Evolutionary conservation across 2,329 filamentous ascomycete genomes (phyloP), one percentile per base, ranked within the genome.

Genomic region (Hawksworthiomyces lignivorus): DNA sequence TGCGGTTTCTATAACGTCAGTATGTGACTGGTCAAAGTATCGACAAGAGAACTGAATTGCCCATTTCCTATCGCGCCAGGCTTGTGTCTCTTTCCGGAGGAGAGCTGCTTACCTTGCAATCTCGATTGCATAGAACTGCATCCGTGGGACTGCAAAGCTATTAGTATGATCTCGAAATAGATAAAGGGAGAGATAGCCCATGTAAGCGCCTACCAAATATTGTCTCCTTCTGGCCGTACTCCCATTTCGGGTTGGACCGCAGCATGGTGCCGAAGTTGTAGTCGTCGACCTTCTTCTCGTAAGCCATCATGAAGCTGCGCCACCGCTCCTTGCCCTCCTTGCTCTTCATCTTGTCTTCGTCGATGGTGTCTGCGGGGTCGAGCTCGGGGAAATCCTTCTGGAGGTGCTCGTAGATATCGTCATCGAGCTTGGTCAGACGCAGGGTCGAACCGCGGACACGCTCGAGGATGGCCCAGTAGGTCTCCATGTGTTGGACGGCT

Each of bases 201-300:
- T 26, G 24, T 26, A 8, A 12, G 8, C 24, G 8, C 24, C 74
- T 54, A 89, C 85, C 88, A 55, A 98, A 97, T 40, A 98, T 95
- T 4, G 88, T 95, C 41, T 83, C 87, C 43, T 94, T 72, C 66
- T 94, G 73, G 40, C 82, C 86, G 61, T 98, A 97, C 63, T 96
- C 90, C 40, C 64, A 78, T 54, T 84, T 86, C 28, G 87, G 75
- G 56, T 76, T 85, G 44, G 77, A 74, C 44, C 92, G 80, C 54
- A 98, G 62, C 75, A 98, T 89, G 26, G 92, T 96, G 43, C 92
- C 92, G 63, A 96, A 98, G 71, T 96, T 98, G 73, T 82, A 98
- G 65, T 98, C 94, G 50, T 92, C 84, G n/a, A 98, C 72, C 65
- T 77, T 90, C 65, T 94, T 89, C 68, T 97, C 88, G 62, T 96